Evolutionary conservation across 2,329 filamentous ascomycete species (phyloP).

Genomic region (Calycina herbarum): DNA sequence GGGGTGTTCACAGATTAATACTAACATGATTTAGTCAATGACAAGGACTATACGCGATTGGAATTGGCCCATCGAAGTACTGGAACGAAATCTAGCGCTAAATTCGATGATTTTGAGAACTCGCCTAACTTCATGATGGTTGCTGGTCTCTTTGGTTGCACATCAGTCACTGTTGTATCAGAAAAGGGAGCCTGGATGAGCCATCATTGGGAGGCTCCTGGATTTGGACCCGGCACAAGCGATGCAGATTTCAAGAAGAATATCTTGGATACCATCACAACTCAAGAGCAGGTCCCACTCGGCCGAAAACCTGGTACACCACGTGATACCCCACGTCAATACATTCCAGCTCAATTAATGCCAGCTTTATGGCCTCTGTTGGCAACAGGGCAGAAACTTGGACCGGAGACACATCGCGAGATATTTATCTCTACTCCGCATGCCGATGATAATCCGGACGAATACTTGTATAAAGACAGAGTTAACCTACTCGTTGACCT

Average conservation of each 20-base stretch:
- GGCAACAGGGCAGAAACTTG: constrained; percentile 3
- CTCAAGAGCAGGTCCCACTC: not conserved
- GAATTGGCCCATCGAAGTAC: not conserved
- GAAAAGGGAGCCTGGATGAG: constrained; percentile 8
- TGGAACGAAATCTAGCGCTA: constrained; percentile 1
- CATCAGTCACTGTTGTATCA: constrained; percentile 2
- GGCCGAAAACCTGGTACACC: not conserved
- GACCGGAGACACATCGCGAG: not conserved
- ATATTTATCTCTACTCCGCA: constrained; percentile 4
- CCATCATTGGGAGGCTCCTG: constrained; percentile 8
- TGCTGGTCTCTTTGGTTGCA: constrained; percentile 8
- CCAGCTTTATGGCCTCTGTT: not conserved
- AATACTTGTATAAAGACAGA: not conserved
- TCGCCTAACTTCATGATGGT: not conserved
- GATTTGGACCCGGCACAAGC: not conserved
- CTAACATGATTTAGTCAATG: not conserved
- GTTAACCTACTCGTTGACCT: not conserved
- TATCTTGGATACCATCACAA: not conserved
- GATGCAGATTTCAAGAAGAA: constrained; percentile 9
- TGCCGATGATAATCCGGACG: not conserved
- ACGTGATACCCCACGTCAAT: not conserved
- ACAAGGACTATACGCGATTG: not conserved
- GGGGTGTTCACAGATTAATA: not conserved
- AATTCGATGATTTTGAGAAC: not conserved
- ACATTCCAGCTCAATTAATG: not conserved